Conservation (phyloP, 78 protist species). For the Dictyostelium brefeldianum region DNA sequence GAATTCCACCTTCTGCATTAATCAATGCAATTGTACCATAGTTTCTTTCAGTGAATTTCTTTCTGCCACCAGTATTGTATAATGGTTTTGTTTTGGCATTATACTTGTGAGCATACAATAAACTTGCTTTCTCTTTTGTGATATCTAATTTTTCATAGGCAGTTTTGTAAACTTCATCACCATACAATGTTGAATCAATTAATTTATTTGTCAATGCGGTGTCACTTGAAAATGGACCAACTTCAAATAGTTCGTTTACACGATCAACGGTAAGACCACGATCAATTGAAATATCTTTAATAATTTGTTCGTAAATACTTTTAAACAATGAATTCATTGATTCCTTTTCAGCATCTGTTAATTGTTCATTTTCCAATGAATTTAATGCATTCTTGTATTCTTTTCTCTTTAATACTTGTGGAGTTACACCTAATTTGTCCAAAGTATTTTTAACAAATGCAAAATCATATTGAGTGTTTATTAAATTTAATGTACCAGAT, state of each 20-base stretch:
- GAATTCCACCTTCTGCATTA: constrained; percentile 37
- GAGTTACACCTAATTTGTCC: constrained; percentile 18
- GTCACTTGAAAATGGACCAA: constrained; percentile 54
- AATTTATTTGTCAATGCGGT: constrained; percentile 30
- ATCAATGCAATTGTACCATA: constrained; percentile 17
- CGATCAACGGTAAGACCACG: constrained; percentile 1
- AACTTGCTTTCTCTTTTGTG: not conserved
- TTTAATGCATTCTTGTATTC: constrained; percentile 58
- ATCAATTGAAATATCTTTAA: constrained; percentile 43
- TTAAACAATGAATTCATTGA: constrained; percentile 12
- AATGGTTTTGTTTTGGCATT: not conserved
- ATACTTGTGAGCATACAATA: constrained; percentile 25
- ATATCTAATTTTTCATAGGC: not conserved
- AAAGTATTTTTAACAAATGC: constrained; percentile 50
- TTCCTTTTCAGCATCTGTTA: constrained; percentile 66
- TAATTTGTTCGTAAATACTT: constrained; percentile 18
- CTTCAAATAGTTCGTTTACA: constrained; percentile 6
- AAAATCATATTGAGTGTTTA: constrained; percentile 6
- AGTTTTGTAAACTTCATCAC: constrained; percentile 25
- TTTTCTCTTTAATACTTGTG: constrained; percentile 53
- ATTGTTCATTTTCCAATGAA: constrained; percentile 3
- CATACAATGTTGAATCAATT: constrained; percentile 18
- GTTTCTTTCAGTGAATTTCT: not conserved
- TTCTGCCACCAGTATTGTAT: not conserved
- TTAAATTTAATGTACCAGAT: constrained; percentile 17